phyloP scores from a whole-genome alignment of 345 rosid species.

The Sapria himalayana region DNA sequence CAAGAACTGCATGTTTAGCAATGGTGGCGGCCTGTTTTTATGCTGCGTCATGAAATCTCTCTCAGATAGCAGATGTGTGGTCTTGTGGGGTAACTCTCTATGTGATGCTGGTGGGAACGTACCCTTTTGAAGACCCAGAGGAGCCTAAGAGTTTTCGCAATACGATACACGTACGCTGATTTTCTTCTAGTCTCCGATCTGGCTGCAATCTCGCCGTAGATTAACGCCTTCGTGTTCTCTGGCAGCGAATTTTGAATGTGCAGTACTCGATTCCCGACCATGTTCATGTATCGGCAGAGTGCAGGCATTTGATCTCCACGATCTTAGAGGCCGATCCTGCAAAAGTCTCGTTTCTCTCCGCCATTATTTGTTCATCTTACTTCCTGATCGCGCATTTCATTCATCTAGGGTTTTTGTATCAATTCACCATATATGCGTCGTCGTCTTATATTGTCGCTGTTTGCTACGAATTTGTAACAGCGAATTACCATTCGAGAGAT shows the following conservation, averaged over 20 bases:
- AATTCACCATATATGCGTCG: too few species aligned
- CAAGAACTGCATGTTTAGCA: too few species aligned
- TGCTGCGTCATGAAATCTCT: slow-evolving; percentile 1
- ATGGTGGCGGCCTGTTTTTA: too few species aligned
- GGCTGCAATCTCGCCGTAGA: too few species aligned
- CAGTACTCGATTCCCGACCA: slow-evolving; percentile 90
- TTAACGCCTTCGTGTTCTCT: slow-evolving; percentile 2
- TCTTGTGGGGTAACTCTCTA: slow-evolving; percentile 95
- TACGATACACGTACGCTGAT: slow-evolving; percentile 59
- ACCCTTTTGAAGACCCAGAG: slow-evolving; percentile 95
- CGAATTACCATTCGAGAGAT: slow-evolving; percentile 84
- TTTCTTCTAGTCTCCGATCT: slow-evolving; percentile 4
- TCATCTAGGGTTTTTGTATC: too few species aligned
- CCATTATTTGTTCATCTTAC: neutral
- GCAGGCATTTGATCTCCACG: slow-evolving; percentile 76
- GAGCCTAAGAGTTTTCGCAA: slow-evolving; percentile 88
- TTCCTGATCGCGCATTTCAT: too few species aligned
- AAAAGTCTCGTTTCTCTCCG: slow-evolving; percentile 22
- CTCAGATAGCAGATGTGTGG: slow-evolving; percentile 97
- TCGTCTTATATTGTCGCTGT: too few species aligned
- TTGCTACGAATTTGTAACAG: slow-evolving; percentile 36
- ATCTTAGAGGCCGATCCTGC: slow-evolving; percentile 90
- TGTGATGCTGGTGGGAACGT: slow-evolving; percentile 96
- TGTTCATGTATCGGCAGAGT: slow-evolving; percentile 82
- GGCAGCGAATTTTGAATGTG: slow-evolving; percentile 86